Evolutionary conservation across 2,329 filamentous ascomycete species (phyloP), one percentile per base, ranked within the genome.

Genomic region (Cytospora leucostoma): DNA sequence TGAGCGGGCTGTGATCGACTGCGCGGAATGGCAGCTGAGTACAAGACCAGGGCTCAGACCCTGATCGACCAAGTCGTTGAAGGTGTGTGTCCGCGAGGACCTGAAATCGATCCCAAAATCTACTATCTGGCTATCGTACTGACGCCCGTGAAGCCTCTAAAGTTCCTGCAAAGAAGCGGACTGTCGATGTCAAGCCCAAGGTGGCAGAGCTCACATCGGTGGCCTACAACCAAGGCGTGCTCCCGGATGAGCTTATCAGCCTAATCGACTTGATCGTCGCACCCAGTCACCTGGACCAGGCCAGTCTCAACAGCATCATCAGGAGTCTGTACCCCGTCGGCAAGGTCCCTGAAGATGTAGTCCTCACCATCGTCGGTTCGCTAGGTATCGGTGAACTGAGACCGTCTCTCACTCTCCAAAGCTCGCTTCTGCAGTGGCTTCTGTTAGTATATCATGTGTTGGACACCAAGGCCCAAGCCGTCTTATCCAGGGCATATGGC

Each of bases 301-400:
- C 87, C 34, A 92, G 87, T 68, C 80, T 89, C 34, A 87, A 84
- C 15, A 84, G 81, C 34, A 78, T 96, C 56, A 76, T 92, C 69
- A 90, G 88, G 67, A 91, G 89, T 65, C 78, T 96, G 56, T 96
- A 94, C 74, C 92, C 92, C 2, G 81, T 84, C n/a, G 80, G 82
- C 47, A 81, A 80, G 50, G 82, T 96, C n/a, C 73, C 84, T 13
- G 79, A 83, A 38, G 79, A 85, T 62, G 74, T 87, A 49, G 78
- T 91, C 56, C 79, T 91, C 56, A 87, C 84, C 63, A 77, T 93
- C 11, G 82, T 95, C 27, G 88, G 88, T 59, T 86, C 84, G 55
- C 80, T 96, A n/a, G 91, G 92, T 4, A 88, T 92, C 70, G 91
- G 90, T 70, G 85, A 87, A 72, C 82, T 85, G 61, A 96, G 93